A percentile compares a stretch with the other conserved stretches of the same genome.
Evolutionary conservation across 805 yeast genomes (phyloP).

Genomic region (Kluyveromyces nonfermentans): DNA sequence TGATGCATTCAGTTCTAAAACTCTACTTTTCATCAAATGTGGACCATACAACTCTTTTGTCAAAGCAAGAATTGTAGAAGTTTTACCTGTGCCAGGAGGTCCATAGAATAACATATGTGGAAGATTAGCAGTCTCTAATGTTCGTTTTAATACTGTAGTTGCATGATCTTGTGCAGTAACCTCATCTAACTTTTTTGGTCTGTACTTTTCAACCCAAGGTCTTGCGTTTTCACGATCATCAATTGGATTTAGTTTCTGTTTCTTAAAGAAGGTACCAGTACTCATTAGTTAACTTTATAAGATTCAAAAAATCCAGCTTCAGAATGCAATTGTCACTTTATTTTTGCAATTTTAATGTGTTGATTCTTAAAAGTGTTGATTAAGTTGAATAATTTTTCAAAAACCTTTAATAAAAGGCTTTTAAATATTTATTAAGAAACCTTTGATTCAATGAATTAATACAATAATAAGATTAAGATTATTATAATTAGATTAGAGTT

Average conservation of each 20-base stretch:
- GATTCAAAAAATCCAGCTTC: neutral
- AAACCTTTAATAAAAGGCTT: neutral
- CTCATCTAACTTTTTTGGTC: conserved; percentile 81
- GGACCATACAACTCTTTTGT: conserved; percentile 79
- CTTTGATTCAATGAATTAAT: too few relatives aligned
- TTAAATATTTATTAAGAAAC: too few relatives aligned
- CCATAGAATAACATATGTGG: conserved; percentile 93
- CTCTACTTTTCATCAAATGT: conserved; percentile 53
- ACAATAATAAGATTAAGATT: too few relatives aligned
- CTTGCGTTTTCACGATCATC: conserved; percentile 25
- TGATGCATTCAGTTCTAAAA: conserved; percentile 77
- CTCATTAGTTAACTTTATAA: neutral
- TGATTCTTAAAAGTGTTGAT: too few relatives aligned
- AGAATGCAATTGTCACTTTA: neutral
- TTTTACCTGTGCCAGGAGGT: conserved; percentile 91
- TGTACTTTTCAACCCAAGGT: conserved; percentile 93
- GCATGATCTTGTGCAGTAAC: conserved; percentile 91
- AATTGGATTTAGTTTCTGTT: conserved; percentile 17
- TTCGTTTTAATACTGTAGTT: conserved; percentile 68
- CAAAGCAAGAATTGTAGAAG: conserved; percentile 77
- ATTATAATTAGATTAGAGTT: too few relatives aligned
- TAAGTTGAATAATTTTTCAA: neutral
- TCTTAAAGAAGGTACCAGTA: conserved; percentile 13
- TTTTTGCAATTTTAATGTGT: neutral
- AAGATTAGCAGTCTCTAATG: conserved; percentile 68